Percentiles rank a stretch among this genome's conserved stretches.
phyloP scores from a whole-genome alignment of 495 filamentous ascomycete species.

The Podospora fimiseda region DNA sequence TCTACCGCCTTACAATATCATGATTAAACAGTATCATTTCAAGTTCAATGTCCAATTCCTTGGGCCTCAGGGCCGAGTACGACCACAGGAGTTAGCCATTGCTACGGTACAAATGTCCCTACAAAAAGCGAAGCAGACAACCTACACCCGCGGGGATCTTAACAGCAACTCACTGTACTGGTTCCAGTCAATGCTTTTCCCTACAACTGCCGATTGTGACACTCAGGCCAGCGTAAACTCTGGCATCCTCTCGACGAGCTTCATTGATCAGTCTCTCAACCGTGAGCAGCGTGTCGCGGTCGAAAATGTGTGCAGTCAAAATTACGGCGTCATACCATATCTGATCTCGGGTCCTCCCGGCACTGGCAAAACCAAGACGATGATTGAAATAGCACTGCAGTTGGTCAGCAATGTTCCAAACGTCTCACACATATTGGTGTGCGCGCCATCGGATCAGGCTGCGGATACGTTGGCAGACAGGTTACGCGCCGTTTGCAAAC shows the following conservation, averaged over 20 bases:
- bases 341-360: slow-evolving; percentile 50
- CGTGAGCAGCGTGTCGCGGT: slow-evolving; percentile 47
- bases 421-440: slow-evolving; percentile 44
- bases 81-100: background rate
- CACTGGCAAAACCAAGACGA: slow-evolving; percentile 51
- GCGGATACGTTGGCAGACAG: slow-evolving; percentile 48
- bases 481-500: slow-evolving; percentile 34
- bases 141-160: background rate
- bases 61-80: background rate
- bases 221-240: slow-evolving; percentile 34
- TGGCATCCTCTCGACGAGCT: slow-evolving; percentile 21
- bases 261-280: slow-evolving; percentile 43
- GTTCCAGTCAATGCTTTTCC: slow-evolving; percentile 47
- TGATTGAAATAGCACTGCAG: slow-evolving; percentile 44
- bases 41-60: background rate
- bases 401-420: slow-evolving; percentile 17
- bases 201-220: slow-evolving; percentile 33
- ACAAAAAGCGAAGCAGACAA: background rate
- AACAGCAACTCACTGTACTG: slow-evolving; percentile 20
- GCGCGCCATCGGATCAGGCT: slow-evolving; percentile 51
- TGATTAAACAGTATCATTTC: background rate
- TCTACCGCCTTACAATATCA: background rate
- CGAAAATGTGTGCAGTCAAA: slow-evolving; percentile 35
- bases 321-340: slow-evolving; percentile 46
- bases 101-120: background rate